A percentile compares a stretch with the other conserved stretches of the same genome.
Conservation (phyloP, 495 filamentous ascomycete species). For the Neurospora sp. region DNA sequence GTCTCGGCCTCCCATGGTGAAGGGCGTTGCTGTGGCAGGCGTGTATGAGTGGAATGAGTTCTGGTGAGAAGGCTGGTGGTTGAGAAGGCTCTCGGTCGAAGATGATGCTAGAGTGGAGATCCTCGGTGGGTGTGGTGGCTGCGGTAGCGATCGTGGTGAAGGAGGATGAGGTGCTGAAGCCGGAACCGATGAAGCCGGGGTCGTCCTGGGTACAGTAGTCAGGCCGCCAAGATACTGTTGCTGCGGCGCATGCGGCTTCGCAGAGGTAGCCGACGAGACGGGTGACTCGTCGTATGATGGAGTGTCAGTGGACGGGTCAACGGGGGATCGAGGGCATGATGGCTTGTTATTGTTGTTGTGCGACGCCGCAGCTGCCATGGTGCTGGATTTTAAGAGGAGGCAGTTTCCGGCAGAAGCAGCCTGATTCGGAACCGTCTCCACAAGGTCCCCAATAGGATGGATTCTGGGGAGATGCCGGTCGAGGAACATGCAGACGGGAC, state of each 20-base stretch:
- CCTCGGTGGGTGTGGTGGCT: conserved; percentile 5
- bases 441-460: conserved; percentile 29
- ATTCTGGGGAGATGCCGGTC: conserved; percentile 31
- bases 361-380: conserved; percentile 45
- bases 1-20: conserved; percentile 39
- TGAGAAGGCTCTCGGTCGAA: conserved; percentile 2
- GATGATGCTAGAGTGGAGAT: not conserved
- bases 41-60: conserved; percentile 35
- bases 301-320: conserved; percentile 34
- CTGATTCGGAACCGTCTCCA: conserved; percentile 28
- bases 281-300: conserved; percentile 45
- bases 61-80: conserved; percentile 18
- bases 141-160: conserved; percentile 28
- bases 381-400: conserved; percentile 21
- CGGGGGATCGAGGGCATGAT: conserved; percentile 40
- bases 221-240: conserved; percentile 36
- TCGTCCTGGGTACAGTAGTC: conserved; percentile 23
- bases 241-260: conserved; percentile 24
- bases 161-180: conserved; percentile 34
- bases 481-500: conserved; percentile 36
- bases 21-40: conserved; percentile 33
- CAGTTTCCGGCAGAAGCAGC: conserved; percentile 14
- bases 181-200: conserved; percentile 25
- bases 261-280: conserved; percentile 46
- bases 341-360: conserved; percentile 27